Evolutionary conservation across 2,329 filamentous ascomycete genomes (phyloP).

Genomic region (Diaporthe destruens): DNA sequence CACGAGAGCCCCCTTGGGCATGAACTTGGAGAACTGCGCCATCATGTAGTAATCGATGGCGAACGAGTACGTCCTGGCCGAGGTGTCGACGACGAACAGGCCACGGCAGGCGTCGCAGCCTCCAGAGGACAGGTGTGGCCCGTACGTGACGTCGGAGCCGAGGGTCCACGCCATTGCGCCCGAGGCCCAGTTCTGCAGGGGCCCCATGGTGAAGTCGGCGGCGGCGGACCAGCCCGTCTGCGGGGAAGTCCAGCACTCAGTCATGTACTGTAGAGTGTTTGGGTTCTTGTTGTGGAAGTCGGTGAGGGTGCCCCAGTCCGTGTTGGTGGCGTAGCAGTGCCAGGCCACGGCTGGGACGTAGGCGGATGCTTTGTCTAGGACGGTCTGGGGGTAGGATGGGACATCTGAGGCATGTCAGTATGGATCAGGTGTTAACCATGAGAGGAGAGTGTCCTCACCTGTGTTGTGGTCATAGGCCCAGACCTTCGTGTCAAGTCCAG

Average conservation of each 20-base stretch:
- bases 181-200: conserved; percentile 61
- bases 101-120: conserved; percentile 61
- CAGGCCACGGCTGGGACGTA: conserved; percentile 54
- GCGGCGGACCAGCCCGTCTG: conserved; percentile 54
- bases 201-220: conserved; percentile 61
- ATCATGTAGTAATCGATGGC: conserved; percentile 67
- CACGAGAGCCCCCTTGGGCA: conserved; percentile 59
- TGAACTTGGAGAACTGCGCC: conserved; percentile 64
- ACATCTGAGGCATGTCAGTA: conserved; percentile 44
- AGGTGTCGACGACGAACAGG: conserved; percentile 67
- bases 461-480: conserved; percentile 61
- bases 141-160: conserved; percentile 57
- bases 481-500: conserved; percentile 56
- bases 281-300: conserved; percentile 57
- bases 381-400: conserved; percentile 54
- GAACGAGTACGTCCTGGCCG: conserved; percentile 57
- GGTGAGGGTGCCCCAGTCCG: conserved; percentile 54
- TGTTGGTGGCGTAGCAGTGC: conserved; percentile 56
- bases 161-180: conserved; percentile 60
- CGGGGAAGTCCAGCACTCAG: conserved; percentile 59
- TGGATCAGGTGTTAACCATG: neutral
- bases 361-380: conserved; percentile 50
- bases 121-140: conserved; percentile 56
- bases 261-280: conserved; percentile 59
- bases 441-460: conserved; percentile 40